Conservation (phyloP, 2,329 filamentous ascomycete species). For the Alternaria infectoria region DNA sequence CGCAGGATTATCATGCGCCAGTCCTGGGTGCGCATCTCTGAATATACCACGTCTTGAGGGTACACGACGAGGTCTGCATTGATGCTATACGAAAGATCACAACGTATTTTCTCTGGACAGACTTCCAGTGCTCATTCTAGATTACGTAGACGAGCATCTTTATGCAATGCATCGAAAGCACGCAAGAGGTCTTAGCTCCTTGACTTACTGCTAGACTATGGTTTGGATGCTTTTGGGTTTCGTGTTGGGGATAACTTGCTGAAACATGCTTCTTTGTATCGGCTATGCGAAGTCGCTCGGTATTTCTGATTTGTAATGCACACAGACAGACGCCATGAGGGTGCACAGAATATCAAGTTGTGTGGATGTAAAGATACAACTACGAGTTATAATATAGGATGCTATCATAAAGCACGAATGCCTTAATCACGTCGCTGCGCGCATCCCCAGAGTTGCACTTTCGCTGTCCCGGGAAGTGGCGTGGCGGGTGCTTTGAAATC, state of each 20-base stretch:
- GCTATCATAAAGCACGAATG: neutral
- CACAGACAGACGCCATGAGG: neutral
- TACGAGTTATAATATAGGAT: neutral
- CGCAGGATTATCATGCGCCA: neutral
- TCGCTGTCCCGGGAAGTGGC: neutral
- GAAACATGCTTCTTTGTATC: neutral
- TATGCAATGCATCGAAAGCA: neutral
- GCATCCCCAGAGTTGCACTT: constrained; percentile 3
- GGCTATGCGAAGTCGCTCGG: neutral
- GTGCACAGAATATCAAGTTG: neutral
- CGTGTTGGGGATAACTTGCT: neutral
- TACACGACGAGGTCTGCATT: neutral
- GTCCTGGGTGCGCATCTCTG: neutral
- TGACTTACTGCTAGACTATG: neutral
- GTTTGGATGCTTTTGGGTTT: neutral
- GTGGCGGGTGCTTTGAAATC: constrained; percentile 16
- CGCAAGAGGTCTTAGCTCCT: neutral
- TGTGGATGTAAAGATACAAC: neutral
- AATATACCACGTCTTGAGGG: neutral
- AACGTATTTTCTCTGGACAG: neutral
- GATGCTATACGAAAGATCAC: neutral
- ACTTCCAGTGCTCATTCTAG: too few species aligned
- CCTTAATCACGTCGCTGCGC: neutral
- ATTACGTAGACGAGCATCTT: neutral
- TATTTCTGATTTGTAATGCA: neutral